Conservation (phyloP, 257 asterid genomes). For the Nicotiana noctiflora region DNA sequence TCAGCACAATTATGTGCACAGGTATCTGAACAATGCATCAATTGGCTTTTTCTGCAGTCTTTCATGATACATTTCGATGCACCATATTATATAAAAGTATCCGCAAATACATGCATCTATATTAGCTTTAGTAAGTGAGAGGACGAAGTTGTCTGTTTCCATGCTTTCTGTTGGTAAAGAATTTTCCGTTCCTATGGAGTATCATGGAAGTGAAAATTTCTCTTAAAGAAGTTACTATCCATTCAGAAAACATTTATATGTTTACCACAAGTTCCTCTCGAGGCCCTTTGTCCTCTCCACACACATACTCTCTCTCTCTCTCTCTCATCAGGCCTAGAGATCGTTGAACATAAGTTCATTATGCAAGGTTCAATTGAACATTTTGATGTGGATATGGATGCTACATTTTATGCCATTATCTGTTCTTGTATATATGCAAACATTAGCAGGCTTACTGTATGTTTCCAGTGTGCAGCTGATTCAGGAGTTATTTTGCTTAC, state of each 20-base stretch:
- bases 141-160: neutral
- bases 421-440: neutral
- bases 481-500: slow-evolving; percentile 13
- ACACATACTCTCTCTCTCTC: neutral
- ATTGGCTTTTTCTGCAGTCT: neutral
- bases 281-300: neutral
- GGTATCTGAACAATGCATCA: slow-evolving; percentile 29
- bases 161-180: neutral
- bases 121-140: neutral
- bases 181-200: neutral
- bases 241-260: neutral
- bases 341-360: neutral
- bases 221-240: neutral
- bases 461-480: slow-evolving; percentile 24
- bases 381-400: neutral
- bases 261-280: neutral
- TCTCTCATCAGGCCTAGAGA: neutral
- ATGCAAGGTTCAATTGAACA: neutral
- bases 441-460: slow-evolving; percentile 6
- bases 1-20: slow-evolving; percentile 85
- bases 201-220: neutral
- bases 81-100: neutral
- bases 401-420: neutral
- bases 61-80: neutral
- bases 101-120: neutral